phyloP scores from a whole-genome alignment of 2,329 filamentous ascomycete species.

The Immersiporthe knoxdaviesiana region DNA sequence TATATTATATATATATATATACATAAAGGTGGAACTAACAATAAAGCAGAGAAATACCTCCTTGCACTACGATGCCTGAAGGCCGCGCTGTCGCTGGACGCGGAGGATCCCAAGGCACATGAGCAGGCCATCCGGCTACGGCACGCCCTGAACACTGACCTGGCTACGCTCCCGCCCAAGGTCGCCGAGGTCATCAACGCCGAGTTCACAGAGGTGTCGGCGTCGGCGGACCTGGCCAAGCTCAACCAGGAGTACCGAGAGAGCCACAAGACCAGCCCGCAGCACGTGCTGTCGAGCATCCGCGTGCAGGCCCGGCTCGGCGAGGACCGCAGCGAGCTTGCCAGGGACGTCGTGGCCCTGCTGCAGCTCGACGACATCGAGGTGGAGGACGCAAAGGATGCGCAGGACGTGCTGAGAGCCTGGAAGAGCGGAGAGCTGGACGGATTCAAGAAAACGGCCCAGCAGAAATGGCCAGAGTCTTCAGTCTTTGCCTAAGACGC shows the following conservation, averaged over 20 bases:
- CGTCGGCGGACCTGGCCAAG: constrained; percentile 60
- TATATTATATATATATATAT: no score
- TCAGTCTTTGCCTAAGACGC: constrained; percentile 46
- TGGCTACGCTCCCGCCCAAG: constrained; percentile 65
- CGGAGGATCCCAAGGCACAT: constrained; percentile 72
- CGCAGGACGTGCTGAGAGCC: constrained; percentile 46
- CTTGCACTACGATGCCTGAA: constrained; percentile 86
- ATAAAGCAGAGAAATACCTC: constrained; percentile 73
- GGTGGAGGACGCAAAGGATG: constrained; percentile 43
- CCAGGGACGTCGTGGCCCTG: constrained; percentile 61
- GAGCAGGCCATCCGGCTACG: constrained; percentile 74
- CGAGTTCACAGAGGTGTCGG: constrained; percentile 65
- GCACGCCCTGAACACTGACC: constrained; percentile 59
- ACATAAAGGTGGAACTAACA: constrained; percentile 33
- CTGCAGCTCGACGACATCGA: constrained; percentile 49
- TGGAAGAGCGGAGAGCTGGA: constrained; percentile 56
- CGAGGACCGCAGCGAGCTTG: constrained; percentile 58
- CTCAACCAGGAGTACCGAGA: constrained; percentile 69
- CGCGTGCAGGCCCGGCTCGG: constrained; percentile 63
- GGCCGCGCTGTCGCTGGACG: constrained; percentile 70
- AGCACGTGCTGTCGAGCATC: constrained; percentile 67
- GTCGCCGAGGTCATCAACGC: constrained; percentile 70
- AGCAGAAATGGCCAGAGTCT: constrained; percentile 55
- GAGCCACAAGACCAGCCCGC: constrained; percentile 63
- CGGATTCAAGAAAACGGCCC: constrained; percentile 52